Evolutionary conservation across 1,284 basidiomycete genomes (phyloP), one percentile per base, ranked within the genome.

Genomic region (Ganoderma meredithae): DNA sequence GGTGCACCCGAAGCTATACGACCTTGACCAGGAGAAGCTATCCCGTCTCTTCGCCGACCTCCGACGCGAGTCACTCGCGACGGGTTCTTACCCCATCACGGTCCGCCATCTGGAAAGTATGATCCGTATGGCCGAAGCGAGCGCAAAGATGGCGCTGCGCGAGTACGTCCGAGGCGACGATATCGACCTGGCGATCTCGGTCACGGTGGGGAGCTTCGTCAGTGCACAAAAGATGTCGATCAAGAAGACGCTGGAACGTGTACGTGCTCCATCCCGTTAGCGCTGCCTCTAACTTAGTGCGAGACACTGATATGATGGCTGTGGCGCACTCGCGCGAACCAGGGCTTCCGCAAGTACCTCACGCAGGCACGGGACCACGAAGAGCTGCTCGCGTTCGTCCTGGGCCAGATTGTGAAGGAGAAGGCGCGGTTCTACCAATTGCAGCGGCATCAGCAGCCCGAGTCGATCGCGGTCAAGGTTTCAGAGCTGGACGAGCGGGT

Each of bases 81-180:
- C 98, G 1, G 97, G 97, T 43, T 98, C 96, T 25, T 98, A 95
- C 83, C 97, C 97, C 3, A 98, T 99, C 79, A 99, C 98, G 4
- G 95, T 99, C 60, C 94, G 98, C 72, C 98, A 99, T 78, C 82
- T 99, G 69, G 98, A 99, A 82, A 97, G 95, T 78, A 99, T 98
- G 95, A 99, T 99, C 81, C 91, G 98, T 56, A 99, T 99, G 98
- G 90, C 96, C 1, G 97, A 99, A 80, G 97, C 98, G 17, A 96
- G 94, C 75, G 98, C 97, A 58, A 98, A 98, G 85, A 99, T 99
- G 97, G 93, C 97, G 68, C 83, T 99, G 71, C 88, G 98, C 62
- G 98, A 99, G 80, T 98, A 95, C 77, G 98, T 99, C 60, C 90
- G 98, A 49, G 85, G 91, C 15, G 98, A 99, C 80, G 98, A 99